Evolutionary conservation across 2,329 filamentous ascomycete genomes (phyloP), one percentile per base, ranked within the genome.

Genomic region (Sporothrix protearum): DNA sequence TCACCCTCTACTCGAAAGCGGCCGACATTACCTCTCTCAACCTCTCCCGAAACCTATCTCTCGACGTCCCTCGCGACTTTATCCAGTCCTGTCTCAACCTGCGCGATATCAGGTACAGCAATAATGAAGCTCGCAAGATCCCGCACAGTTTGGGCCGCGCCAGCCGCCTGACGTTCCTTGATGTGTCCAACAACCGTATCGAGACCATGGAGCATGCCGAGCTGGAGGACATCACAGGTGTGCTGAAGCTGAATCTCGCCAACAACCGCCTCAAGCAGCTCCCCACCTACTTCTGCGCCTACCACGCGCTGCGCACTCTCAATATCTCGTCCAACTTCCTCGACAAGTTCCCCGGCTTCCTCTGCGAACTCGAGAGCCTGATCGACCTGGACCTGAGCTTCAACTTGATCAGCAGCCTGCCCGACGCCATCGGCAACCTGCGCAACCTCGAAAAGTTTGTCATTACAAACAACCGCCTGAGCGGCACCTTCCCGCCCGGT

Each of bases 371-470:
- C 25, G 89, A 89, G 75, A 94, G 91, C 57, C 82, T 99, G 61
- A 92, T 97, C 14, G 95, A 99, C 78, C 87, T 99, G 53, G 96
- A 99, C 77, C 89, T 99, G 78, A 98, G 95, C 79, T 99, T 99
- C 86, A 99, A 99, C 79, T 88, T 90, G 53, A 97, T 99, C 74
- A 87, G 88, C 12, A 87, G 84, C 70, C 83, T 99, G 8, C 94
- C 94, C 0, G 89, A 91, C 16, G 84, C 90, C 74, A 92, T 99
- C 75, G 93, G 94, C 7, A 88, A 89, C 71, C 82, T 99, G 72
- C 88, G 86, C 72, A 92, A 90, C 70, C 83, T 99, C 49, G 96
- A 98, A 80, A 90, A 94, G 74, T 87, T 99, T 39, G 93, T 96
- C 82, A 95, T 97, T 76, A 98, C 96, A 1, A 99, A 99, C 82